phyloP scores from a whole-genome alignment of 164 flowering plant genomes.

The Protea cynaroides region DNA sequence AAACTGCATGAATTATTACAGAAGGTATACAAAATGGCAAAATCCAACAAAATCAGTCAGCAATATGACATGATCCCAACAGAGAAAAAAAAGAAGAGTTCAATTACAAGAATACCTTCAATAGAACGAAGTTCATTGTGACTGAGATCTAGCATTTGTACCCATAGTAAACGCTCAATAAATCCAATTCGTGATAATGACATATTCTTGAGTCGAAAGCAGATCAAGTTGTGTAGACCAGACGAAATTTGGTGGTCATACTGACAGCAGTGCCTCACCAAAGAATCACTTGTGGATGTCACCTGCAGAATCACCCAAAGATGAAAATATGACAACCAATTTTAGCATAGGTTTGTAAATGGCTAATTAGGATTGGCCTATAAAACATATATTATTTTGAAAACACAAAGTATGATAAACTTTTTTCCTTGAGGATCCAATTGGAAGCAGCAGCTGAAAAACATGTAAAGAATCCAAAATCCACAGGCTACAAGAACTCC shows the following conservation, averaged over 20 bases:
- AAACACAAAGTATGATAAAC: background rate
- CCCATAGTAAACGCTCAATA: conserved; percentile 66
- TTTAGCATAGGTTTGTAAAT: background rate
- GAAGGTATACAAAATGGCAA: too few species aligned
- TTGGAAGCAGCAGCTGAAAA: too few species aligned
- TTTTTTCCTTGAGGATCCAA: background rate
- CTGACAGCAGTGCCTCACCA: conserved; percentile 42
- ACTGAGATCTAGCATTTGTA: conserved; percentile 88
- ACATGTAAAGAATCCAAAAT: background rate
- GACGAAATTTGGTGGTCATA: conserved; percentile 27
- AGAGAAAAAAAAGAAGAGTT: too few species aligned
- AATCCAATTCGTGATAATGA: conserved; percentile 71
- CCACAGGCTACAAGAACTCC: background rate
- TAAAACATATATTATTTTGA: background rate
- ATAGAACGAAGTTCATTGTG: conserved; percentile 69
- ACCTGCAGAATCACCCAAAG: conserved; percentile 36
- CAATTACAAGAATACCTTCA: conserved; percentile 53
- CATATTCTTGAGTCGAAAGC: conserved; percentile 52
- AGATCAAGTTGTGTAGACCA: conserved; percentile 16
- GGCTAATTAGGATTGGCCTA: background rate
- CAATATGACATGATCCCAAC: too few species aligned
- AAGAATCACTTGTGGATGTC: conserved; percentile 40
- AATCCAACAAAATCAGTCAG: too few species aligned
- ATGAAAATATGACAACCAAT: background rate
- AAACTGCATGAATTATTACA: too few species aligned